Evolutionary conservation across 2,329 filamentous ascomycete genomes (phyloP), one percentile per base, ranked within the genome.

Genomic region (Fusarium albidum): DNA sequence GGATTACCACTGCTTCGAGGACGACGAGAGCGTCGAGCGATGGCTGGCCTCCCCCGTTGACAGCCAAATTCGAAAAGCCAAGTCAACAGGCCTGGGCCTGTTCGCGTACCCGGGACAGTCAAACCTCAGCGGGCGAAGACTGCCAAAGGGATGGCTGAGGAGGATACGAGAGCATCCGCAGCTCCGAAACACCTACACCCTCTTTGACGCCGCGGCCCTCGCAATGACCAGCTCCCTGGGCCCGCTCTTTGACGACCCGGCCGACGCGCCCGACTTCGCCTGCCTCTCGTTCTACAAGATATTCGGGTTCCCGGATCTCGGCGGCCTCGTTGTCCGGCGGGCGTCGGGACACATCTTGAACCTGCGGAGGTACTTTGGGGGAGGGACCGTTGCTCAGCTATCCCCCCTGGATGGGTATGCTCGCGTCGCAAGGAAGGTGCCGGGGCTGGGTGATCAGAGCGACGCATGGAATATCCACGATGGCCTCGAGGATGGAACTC

Each of bases 61-160:
- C 58, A 59, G 46, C 61, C 67, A 45, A 17, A 15, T 51, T 18
- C 45, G 49, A 35, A 54, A 37, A 25, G 43, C 48, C 13, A 64
- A 62, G 28, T 49, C 52, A 34, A 66, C 49, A 29, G 64, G 46
- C 38, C 55, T 62, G 9, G 75, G 76, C 2, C 66, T 83, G 4
- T 86, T 90, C 59, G 85, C 85, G 15, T 90, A 86, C 67, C 86
- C 87, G 4, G 87, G 83, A 1, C 87, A 90, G 68, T 89, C 86
- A 25, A 90, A 90, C 66, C 85, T 90, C 78, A 87, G 84, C 35
- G 87, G 87, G 8, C 77, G 83, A 15, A 78, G 86, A 52, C 72
- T 89, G 34, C 85, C 87, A 5, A 70, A 84, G 25, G 69, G 73
- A 1, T 90, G 87, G 87, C 71, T 76, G 10, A 71, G 73, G 13